Conservation (phyloP, 306 rosid genomes). For the Neltuma alba region DNA sequence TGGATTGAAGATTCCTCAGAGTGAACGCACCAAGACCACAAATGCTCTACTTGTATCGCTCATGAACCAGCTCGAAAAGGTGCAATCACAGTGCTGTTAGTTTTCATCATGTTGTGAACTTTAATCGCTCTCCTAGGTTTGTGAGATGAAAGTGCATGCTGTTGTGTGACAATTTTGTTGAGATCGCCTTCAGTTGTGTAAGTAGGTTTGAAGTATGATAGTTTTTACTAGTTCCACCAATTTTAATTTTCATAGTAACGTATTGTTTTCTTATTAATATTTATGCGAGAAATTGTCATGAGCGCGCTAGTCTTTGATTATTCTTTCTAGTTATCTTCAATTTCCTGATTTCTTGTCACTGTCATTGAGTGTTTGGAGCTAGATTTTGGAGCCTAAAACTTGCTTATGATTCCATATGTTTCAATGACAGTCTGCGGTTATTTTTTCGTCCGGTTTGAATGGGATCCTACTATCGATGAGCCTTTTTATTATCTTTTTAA, state of each 20-base stretch:
- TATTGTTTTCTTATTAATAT: neutral
- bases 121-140: neutral
- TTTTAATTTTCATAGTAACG: neutral
- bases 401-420: constrained; percentile 1
- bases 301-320: neutral
- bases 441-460: neutral
- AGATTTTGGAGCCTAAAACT: constrained; percentile 1
- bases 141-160: neutral
- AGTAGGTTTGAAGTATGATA: neutral
- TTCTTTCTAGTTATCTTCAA: neutral
- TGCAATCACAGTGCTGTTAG: neutral
- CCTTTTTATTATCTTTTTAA: neutral
- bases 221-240: neutral
- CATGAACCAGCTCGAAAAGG: constrained; percentile 99
- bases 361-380: neutral
- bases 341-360: neutral
- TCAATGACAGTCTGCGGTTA: constrained; percentile 1
- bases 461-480: neutral
- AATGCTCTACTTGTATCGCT: constrained; percentile 89
- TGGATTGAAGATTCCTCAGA: constrained; percentile 87
- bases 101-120: neutral
- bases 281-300: neutral
- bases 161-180: neutral
- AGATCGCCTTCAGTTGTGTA: neutral
- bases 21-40: constrained; percentile 93